Percentiles rank a stretch among this genome's conserved stretches.
Conservation (phyloP, 1,284 basidiomycete species). For the Vanrija humicola region DNA sequence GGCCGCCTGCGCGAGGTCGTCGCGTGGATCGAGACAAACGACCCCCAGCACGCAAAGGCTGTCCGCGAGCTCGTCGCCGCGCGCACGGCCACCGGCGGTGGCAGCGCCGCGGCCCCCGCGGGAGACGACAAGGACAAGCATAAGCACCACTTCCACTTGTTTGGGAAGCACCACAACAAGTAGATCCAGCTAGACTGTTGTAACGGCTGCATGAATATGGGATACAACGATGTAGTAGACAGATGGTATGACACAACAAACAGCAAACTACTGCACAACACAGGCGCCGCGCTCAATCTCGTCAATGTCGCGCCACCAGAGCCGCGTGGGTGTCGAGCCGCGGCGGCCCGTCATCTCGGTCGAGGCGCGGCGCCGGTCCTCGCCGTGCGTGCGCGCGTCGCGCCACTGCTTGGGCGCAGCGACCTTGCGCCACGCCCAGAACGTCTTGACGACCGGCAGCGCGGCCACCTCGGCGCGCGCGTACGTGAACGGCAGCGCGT, state of each 20-base stretch:
- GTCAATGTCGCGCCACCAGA: slow-evolving; percentile 10
- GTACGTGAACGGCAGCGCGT: slow-evolving; percentile 52
- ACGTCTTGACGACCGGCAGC: slow-evolving; percentile 69
- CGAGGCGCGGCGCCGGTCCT: background rate
- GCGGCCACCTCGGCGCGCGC: slow-evolving; percentile 10
- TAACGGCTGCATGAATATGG: background rate
- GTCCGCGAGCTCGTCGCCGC: no score
- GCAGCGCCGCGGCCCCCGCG: no score
- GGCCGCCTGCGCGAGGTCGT: slow-evolving; percentile 34
- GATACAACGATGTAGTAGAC: background rate
- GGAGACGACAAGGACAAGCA: no score
- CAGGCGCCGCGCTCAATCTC: slow-evolving; percentile 20
- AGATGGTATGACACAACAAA: background rate
- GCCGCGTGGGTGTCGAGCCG: background rate
- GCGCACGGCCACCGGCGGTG: no score
- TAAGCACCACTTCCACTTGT: no score
- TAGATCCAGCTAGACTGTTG: background rate
- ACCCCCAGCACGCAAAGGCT: background rate
- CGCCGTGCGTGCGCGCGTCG: slow-evolving; percentile 17
- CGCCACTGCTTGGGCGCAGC: slow-evolving; percentile 49
- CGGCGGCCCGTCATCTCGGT: background rate
- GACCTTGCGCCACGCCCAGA: slow-evolving; percentile 80
- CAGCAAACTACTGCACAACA: slow-evolving; percentile 7
- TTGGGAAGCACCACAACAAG: no score
- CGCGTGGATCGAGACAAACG: slow-evolving; percentile 1